Conservation (phyloP, 495 filamentous ascomycete genomes). For the Chaetomium fimeti region DNA sequence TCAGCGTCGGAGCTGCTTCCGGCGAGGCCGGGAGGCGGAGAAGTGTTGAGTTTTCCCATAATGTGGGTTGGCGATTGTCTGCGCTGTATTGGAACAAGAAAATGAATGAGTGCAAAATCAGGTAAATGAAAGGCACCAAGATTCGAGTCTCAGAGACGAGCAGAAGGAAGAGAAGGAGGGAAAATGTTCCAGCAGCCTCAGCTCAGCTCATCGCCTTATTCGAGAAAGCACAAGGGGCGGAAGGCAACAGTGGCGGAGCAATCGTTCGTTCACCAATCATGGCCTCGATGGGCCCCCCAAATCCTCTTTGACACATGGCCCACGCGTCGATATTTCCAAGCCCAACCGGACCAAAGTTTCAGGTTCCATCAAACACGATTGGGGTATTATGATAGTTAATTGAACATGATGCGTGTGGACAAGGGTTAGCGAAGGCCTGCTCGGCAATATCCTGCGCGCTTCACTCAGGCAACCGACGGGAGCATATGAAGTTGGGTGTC, state of each 20-base stretch:
- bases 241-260: constrained; percentile 26
- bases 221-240: neutral
- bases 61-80: neutral
- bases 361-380: too few species aligned
- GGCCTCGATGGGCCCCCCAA: neutral
- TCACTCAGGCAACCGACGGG: too few species aligned
- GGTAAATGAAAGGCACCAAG: neutral
- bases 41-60: constrained; percentile 33
- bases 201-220: neutral
- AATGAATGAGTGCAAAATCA: neutral
- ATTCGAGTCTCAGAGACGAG: too few species aligned
- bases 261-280: constrained; percentile 9
- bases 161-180: too few species aligned
- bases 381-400: too few species aligned
- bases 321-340: neutral
- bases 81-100: neutral
- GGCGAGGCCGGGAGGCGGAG: constrained; percentile 11
- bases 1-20: constrained; percentile 25
- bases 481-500: too few species aligned
- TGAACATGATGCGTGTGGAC: too few species aligned
- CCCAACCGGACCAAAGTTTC: neutral
- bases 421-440: too few species aligned
- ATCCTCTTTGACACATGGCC: neutral
- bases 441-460: too few species aligned
- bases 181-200: neutral